Base-by-base conservation (phyloP, 1,139 yeast species). In the Lodderomyces orthopsilosis region DNA sequence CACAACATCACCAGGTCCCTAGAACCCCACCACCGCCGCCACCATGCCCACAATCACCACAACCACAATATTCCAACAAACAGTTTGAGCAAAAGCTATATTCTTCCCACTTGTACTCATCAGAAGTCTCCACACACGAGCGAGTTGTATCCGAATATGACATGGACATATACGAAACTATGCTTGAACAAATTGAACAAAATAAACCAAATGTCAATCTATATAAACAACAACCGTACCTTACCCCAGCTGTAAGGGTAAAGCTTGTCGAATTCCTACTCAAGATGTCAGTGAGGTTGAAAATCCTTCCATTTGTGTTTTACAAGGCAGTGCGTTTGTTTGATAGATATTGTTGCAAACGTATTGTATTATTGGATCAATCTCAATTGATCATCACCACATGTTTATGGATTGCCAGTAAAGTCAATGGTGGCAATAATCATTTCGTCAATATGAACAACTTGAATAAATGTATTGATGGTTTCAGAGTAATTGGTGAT, bases 361-460 rank as follows among this genome's bases (percentile, higher is more conserved):
- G 87, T 54, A 74, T 81, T 8, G 83, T 82, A 2, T 62, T 81
- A 39, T 69, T 77, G 48, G 83, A 77, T 47, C 87, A 81, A 63
- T 71, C 80, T 7, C 85, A 81, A 58, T 66, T 82, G 43, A 83
- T 81, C 18, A 75, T 81, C 36, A 78, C 84, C 36, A 81, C 87
- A 17, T 82, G 88, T 57, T 65, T 82, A 33, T 81, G 87, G 87
- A 65, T 82, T 17, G 77, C 84, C 5, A 75, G 83, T 26, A 82
- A 82, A 58, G 66, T 80, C 3, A 77, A 75, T 60, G 89, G 89
- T 38, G 89, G 89, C 27, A 81, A 83, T 57, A 81, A 81, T 54
- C 89, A 82, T 62, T 79, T 81, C 52, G 75, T 80, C 45, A 80
- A 81, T 59, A 69, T 70, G 49, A 56, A 50, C 41, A 66, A 68